Base-by-base conservation (phyloP, 805 yeast genomes). In the Nakazawaea pomicola region DNA sequence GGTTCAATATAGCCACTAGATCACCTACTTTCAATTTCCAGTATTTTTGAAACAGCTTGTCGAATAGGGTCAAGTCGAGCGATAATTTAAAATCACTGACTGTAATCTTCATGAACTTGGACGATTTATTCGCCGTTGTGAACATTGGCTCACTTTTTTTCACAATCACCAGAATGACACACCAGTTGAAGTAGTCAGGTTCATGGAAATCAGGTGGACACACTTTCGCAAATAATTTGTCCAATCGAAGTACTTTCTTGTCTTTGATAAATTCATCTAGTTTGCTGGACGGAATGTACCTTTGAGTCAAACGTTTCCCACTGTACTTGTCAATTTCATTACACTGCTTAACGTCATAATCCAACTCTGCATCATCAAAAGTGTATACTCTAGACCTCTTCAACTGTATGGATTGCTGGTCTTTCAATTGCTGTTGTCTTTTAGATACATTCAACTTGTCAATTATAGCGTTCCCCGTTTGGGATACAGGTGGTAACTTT, bases 1-100 rank as follows among this genome's bases (percentile, higher is more conserved):
- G 97, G 53, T 90, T 91, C 39, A 90, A 58, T 1, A 91, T 54
- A 0, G 83, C 83, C 9, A 90, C 59, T 0, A 90, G 60, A 45
- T 84, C 88, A 0, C 98, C 97, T 1, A 78, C 67, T 39, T 77
- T 65, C 2, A 89, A 52, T 47, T 83, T 87, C 79, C 86, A 86
- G 57, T 78, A 83, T 53, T 74, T 76, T 17, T 76, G 74, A 46
- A 81, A 81, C 4, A 88, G 84, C 14, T 68, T 62, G 1, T 81
- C 89, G 54, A 83, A 81, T 3, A 90, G 56, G 43, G 78, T 72
- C 5, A 88, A 53, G 35, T 78, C 75, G 2, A 89, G 57, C 2
- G 74, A 73, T 38, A 71, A 72, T 39, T 68, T 68, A 51, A 89
- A 81, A 54, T 85, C 84, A 0, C 95, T 83, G 3, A 91, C 51